A percentile compares a stretch with the other conserved stretches of the same genome.
Evolutionary conservation across 331 rosid genomes (phyloP).

Genomic region (Prunus yedoensis): DNA sequence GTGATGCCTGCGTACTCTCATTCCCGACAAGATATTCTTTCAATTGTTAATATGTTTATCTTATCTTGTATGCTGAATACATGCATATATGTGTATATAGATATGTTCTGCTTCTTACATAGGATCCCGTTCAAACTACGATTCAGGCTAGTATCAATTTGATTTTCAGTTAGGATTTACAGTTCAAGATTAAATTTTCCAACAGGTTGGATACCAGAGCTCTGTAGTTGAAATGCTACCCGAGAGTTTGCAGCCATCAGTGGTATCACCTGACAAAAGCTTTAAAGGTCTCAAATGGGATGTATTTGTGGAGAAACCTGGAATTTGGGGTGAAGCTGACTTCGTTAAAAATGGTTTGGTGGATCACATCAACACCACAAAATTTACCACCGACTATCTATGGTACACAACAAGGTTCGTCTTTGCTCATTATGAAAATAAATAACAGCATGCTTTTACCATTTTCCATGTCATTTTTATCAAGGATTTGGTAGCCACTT

Average conservation of each 20-base stretch:
- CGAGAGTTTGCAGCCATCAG: conserved; percentile 54
- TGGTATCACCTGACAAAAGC: conserved; percentile 35
- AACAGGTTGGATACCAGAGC: conserved; percentile 71
- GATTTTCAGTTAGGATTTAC: not conserved
- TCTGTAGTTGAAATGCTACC: conserved; percentile 65
- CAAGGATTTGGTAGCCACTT: not conserved
- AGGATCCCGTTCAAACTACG: not conserved
- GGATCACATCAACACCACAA: conserved; percentile 90
- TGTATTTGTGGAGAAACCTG: conserved; percentile 69
- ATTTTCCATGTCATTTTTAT: not conserved
- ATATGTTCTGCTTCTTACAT: not conserved
- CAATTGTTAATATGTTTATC: not conserved
- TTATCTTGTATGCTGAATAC: not conserved
- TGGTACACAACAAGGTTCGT: conserved; percentile 90
- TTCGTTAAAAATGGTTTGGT: conserved; percentile 70
- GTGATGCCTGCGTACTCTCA: conserved; percentile 11
- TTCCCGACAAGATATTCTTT: not conserved
- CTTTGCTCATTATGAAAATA: conserved; percentile 13
- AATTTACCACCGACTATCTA: conserved; percentile 87
- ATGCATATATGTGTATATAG: not conserved
- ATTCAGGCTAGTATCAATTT: conserved; percentile 12
- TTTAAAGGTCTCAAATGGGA: conserved; percentile 60
- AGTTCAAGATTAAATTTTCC: conserved; percentile 20
- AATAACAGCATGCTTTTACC: conserved; percentile 1
- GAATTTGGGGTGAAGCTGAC: conserved; percentile 83